Base-by-base conservation (phyloP, 306 rosid genomes). In the Ormosia semicastrata region DNA sequence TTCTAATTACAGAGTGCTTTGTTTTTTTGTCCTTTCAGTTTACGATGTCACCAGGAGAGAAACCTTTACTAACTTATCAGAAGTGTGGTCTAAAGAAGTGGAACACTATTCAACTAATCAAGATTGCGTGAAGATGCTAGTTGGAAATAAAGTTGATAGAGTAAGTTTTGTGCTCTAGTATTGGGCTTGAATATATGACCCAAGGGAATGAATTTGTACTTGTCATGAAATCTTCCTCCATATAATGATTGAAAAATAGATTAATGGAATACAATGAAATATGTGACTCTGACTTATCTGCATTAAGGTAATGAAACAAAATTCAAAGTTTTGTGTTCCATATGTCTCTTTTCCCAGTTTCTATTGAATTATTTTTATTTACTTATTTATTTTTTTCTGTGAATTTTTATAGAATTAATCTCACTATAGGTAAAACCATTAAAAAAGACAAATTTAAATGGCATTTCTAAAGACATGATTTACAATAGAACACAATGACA, bases 21-120 rank as follows among this genome's bases (percentile, higher is more conserved):
- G 0, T 72, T 65, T 78, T 71, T 32, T 85, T 82, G 46, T 34
- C 37, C 8, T 37, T 37, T 65, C 80, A 95, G 98, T 93, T 76
- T 95, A 95, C 32, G 98, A 95, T 75, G 96, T 95, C 68, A 95
- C 99, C 8, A 84, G 90, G 79, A 89, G 97, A 86, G 97, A 95
- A 9, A 89, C 97, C 12, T 95, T 95, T 76, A 89, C 93, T 32
- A 93, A 91, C 81, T 81, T 95, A 73, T 93, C 94, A 34, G 94
- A 91, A 15, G 89, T 93, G 73, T 95, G 99, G 99, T 87, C 96
- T 81, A 93, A 95, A 90, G 99, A 95, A 89, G 74, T 92, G 85
- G 90, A 88, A 73, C 93, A 92, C 75, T 86, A 95, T 86, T 92
- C 90, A 3, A 92, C 96, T 72, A 91, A 92, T 72, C 91, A 92